Evolutionary conservation across 169 alveolate species (phyloP).

Genomic region (Amoebophrya sp.): DNA sequence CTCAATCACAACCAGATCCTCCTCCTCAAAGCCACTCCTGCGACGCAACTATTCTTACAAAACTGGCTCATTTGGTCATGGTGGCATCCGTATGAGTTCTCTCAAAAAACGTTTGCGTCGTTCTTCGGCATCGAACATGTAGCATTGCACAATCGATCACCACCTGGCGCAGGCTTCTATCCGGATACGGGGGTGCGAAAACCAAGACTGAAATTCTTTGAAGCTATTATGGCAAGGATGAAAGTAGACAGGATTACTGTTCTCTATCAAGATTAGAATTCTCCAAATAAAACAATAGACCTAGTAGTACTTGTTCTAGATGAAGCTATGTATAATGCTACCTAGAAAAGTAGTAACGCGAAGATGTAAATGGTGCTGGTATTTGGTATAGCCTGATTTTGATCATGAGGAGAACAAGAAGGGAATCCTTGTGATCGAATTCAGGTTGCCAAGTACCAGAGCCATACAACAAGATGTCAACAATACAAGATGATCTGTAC

Average conservation of each 20-base stretch:
- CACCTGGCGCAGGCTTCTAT: neutral
- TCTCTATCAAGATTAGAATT: constrained; percentile 15
- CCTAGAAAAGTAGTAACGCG: neutral
- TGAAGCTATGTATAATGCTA: neutral
- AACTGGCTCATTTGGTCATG: constrained; percentile 26
- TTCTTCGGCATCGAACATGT: neutral
- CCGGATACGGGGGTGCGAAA: constrained; percentile 25
- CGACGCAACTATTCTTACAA: neutral
- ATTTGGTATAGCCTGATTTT: too few species aligned
- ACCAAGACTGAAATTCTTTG: neutral
- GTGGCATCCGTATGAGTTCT: constrained; percentile 35
- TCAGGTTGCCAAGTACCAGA: too few species aligned
- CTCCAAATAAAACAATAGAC: neutral
- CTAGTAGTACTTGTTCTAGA: neutral
- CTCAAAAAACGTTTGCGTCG: constrained; percentile 25
- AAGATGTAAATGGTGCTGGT: neutral
- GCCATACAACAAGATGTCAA: too few species aligned
- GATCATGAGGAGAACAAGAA: too few species aligned
- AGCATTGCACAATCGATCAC: neutral
- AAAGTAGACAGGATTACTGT: neutral
- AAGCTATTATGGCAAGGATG: neutral
- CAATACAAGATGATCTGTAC: neutral
- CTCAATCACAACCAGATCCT: too few species aligned
- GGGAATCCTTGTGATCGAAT: too few species aligned
- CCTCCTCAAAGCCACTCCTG: constrained; percentile 6